Base-by-base conservation (phyloP, 2,329 filamentous ascomycete species). In the Chaetomium strumarium region DNA sequence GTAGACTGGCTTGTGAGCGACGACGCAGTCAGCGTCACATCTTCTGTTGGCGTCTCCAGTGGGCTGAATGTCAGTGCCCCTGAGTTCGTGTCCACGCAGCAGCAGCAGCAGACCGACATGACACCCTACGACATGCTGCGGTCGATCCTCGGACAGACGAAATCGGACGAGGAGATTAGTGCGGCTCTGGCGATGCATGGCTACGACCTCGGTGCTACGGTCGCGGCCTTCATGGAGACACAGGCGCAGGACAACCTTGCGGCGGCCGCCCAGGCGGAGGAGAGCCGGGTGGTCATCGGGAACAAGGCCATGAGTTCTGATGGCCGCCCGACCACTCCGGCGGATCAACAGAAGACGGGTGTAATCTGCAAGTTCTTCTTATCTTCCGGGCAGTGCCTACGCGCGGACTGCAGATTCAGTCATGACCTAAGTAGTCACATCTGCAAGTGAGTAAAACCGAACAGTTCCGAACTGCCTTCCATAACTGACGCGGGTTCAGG, bases 311-410 rank as follows among this genome's bases (percentile, higher is more conserved):
- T 96, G 75, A 82, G 82, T 39, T 80, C 88, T 14, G 83, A 88
- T 12, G 78, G 82, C 16, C 81, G 90, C 34, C 88, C 91, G 14
- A 75, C 80, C 9, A 95, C 90, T 0, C 91, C 92, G 2, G 81
- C 83, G 20, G 80, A 82, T 20, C 84, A 87, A 64, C 79, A 86
- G 62, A 92, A 90, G 68, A 90, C 87, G 58, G 86, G 90, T 24
- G 86, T 96, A 37, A 88, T 97, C 39, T 99, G 93, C 80, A 95
- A 96, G 71, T 99, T 97, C 69, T 97, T 90, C 76, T 76, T 99
- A 58, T 92, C 91, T 10, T 95, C 88, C 8, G 93, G 93, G n/a
- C 88, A 93, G 69, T 99, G 93, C 68, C 83, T 96, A 49, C 84
- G 93, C 54, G 92, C 92, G 55, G 93, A 99, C 70, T 99, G 93